phyloP scores from a whole-genome alignment of 1,284 basidiomycete species.

The Austroboletus novae-zelandiae region DNA sequence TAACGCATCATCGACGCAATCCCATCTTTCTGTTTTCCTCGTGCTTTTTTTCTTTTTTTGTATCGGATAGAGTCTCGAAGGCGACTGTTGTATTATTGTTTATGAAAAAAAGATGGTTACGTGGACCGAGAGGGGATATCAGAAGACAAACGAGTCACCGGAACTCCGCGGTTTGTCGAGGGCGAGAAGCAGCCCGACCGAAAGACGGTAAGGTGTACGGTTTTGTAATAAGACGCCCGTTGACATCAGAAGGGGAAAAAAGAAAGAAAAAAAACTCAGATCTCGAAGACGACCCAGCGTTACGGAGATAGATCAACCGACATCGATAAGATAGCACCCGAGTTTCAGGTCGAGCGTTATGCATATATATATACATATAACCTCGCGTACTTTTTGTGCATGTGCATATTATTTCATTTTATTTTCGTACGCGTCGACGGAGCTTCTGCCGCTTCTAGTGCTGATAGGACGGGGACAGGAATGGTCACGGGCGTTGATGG shows the following conservation, averaged over 20 bases:
- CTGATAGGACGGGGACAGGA: slow-evolving; percentile 6
- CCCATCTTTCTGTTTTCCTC: slow-evolving; percentile 16
- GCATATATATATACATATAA: neutral
- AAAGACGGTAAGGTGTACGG: slow-evolving; percentile 1
- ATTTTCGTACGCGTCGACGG: neutral
- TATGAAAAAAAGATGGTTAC: slow-evolving; percentile 1
- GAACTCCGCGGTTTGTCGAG: slow-evolving; percentile 31
- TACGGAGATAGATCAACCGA: slow-evolving; percentile 21
- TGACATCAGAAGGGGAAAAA: neutral
- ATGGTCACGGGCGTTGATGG: slow-evolving; percentile 15
- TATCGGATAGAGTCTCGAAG: slow-evolving; percentile 25
- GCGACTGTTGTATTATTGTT: slow-evolving; percentile 28
- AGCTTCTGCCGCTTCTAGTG: neutral
- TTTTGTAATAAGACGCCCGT: slow-evolving; percentile 15
- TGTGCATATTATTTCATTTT: neutral
- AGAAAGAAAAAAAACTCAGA: slow-evolving; percentile 7
- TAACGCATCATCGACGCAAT: slow-evolving; percentile 32
- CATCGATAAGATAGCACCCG: slow-evolving; percentile 30
- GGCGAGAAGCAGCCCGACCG: neutral
- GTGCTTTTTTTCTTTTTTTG: slow-evolving; percentile 19
- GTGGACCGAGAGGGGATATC: slow-evolving; percentile 19
- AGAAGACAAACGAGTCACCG: slow-evolving; percentile 15
- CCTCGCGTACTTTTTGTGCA: neutral
- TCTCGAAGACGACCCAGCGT: slow-evolving; percentile 16
- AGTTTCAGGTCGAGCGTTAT: neutral